Percentiles rank a stretch among this genome's conserved stretches.
Conservation (phyloP, 768 basidiomycete species). For the Lactifluus piperatus region DNA sequence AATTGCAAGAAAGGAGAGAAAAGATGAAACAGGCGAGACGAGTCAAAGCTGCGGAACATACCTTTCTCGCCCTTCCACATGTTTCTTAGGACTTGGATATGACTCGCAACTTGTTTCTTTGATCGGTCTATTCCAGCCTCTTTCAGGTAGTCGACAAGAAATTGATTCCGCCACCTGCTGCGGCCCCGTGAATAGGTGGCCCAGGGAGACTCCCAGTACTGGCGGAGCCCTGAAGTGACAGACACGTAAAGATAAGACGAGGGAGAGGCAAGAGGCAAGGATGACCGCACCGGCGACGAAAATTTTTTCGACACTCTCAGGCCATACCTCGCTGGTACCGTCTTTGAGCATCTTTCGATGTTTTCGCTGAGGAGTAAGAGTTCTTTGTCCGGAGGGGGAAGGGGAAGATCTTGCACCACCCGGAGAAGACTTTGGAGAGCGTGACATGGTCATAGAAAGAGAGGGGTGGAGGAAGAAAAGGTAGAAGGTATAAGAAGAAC, state of each 20-base stretch:
- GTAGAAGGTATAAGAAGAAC: background rate
- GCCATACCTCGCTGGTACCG: slow-evolving; percentile 74
- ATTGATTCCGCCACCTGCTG: slow-evolving; percentile 77
- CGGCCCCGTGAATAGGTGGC: slow-evolving; percentile 73
- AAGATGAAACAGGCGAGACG: slow-evolving; percentile 9
- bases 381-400: slow-evolving; percentile 25
- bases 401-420: slow-evolving; percentile 4
- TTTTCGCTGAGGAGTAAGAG: slow-evolving; percentile 69
- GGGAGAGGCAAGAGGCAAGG: background rate
- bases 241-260: slow-evolving; percentile 1
- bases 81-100: slow-evolving; percentile 76
- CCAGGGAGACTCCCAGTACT: slow-evolving; percentile 77
- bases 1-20: slow-evolving; percentile 6
- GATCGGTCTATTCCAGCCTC: slow-evolving; percentile 60
- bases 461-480: background rate
- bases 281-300: slow-evolving; percentile 58
- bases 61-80: slow-evolving; percentile 85
- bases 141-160: slow-evolving; percentile 72
- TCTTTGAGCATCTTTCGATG: slow-evolving; percentile 82
- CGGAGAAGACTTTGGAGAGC: slow-evolving; percentile 26
- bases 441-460: slow-evolving; percentile 17
- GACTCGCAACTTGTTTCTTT: slow-evolving; percentile 87
- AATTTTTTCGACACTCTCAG: slow-evolving; percentile 63
- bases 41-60: slow-evolving; percentile 25
- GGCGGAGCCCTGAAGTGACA: slow-evolving; percentile 46